A percentile compares a stretch with the other conserved stretches of the same genome.
Evolutionary conservation across 345 rosid species (phyloP).

Genomic region (Arabidopsis suecica): DNA sequence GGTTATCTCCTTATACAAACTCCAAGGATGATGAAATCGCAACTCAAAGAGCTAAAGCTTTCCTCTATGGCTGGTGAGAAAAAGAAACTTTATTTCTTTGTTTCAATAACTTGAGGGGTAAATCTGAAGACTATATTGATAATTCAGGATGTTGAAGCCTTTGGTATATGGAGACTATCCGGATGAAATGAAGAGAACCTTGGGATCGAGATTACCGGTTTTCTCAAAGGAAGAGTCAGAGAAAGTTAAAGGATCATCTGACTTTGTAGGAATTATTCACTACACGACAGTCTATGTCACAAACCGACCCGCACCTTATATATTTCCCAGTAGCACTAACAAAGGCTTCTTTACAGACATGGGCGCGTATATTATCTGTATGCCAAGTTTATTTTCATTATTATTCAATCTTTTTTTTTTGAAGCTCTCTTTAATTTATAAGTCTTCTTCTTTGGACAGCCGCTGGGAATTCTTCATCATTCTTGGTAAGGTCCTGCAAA

Average conservation of each 20-base stretch:
- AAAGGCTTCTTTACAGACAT: constrained; percentile 52
- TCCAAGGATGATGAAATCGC: constrained; percentile 34
- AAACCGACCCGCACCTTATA: constrained; percentile 43
- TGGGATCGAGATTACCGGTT: constrained; percentile 68
- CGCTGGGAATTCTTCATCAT: constrained; percentile 12
- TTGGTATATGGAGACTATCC: constrained; percentile 85
- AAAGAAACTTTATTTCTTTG: neutral
- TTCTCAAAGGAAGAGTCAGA: constrained; percentile 63
- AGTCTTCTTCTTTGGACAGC: constrained; percentile 44
- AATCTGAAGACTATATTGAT: neutral
- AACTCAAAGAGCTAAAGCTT: constrained; percentile 51
- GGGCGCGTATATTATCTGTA: constrained; percentile 41
- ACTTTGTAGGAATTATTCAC: constrained; percentile 63
- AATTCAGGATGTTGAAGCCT: constrained; percentile 53
- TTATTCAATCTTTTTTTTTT: neutral
- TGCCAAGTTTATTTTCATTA: constrained; percentile 10
- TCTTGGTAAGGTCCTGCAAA: constrained; percentile 32
- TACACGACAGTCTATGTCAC: constrained; percentile 43
- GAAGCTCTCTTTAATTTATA: neutral
- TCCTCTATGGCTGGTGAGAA: constrained; percentile 59
- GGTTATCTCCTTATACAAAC: constrained; percentile 52
- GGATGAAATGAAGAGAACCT: constrained; percentile 57
- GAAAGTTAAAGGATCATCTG: constrained; percentile 64
- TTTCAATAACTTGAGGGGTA: neutral
- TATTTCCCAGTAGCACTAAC: neutral